phyloP scores from a whole-genome alignment of 2,329 filamentous ascomycete genomes.

The Aspergillus sergii region DNA sequence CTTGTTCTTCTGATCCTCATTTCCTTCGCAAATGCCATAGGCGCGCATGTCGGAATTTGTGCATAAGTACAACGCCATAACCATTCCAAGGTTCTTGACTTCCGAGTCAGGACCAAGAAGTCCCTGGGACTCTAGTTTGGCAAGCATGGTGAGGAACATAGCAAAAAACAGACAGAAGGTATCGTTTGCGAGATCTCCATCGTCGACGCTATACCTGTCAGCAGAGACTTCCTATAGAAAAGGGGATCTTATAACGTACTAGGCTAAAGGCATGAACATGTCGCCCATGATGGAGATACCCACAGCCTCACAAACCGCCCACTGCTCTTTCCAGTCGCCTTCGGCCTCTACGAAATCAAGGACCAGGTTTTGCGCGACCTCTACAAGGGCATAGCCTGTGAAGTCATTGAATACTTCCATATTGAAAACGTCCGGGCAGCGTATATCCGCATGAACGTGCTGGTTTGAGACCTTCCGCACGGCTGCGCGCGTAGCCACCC shows the following conservation, averaged over 20 bases:
- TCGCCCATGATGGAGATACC: slow-evolving; percentile 32
- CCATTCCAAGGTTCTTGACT: slow-evolving; percentile 39
- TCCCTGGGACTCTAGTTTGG: slow-evolving; percentile 35
- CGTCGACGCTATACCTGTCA: slow-evolving; percentile 13
- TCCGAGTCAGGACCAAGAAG: slow-evolving; percentile 39
- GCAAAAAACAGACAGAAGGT: slow-evolving; percentile 1
- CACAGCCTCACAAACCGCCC: slow-evolving; percentile 45
- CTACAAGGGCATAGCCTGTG: slow-evolving; percentile 42
- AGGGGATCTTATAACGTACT: slow-evolving; percentile 12
- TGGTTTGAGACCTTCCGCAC: slow-evolving; percentile 1
- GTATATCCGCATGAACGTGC: slow-evolving; percentile 32
- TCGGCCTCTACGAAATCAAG: slow-evolving; percentile 43
- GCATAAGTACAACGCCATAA: slow-evolving; percentile 42
- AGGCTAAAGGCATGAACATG: slow-evolving; percentile 22
- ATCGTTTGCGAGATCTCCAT: slow-evolving; percentile 7
- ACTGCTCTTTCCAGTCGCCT: slow-evolving; percentile 42
- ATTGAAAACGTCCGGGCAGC: slow-evolving; percentile 41
- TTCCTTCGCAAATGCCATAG: not conserved
- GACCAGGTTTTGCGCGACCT: slow-evolving; percentile 48
- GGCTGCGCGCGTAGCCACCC: slow-evolving; percentile 5
- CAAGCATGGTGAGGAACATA: slow-evolving; percentile 46
- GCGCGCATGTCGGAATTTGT: not conserved
- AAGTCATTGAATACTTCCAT: slow-evolving; percentile 52
- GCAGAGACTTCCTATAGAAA: not conserved
- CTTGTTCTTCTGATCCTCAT: not conserved